Evolutionary conservation across 2,329 filamentous ascomycete genomes (phyloP).

Genomic region (Trichoderma breve): DNA sequence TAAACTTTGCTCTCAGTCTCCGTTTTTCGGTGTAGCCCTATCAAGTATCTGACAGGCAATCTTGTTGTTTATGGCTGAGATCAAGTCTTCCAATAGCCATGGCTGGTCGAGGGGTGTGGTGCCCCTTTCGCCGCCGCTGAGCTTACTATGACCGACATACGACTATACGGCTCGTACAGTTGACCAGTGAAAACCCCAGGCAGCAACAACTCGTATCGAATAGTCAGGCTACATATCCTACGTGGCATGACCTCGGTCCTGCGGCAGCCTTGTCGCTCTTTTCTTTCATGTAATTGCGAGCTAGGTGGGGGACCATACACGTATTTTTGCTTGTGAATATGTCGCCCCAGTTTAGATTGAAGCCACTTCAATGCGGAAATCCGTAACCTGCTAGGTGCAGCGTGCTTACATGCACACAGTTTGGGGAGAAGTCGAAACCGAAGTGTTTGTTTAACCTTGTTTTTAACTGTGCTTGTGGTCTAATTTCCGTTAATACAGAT

Average conservation of each 20-base stretch:
- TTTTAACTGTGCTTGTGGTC: not conserved
- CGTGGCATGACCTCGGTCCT: not conserved
- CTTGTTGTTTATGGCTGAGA: not conserved
- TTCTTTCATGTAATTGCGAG: not conserved
- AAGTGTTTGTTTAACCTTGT: not conserved
- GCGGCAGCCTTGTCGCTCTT: not conserved
- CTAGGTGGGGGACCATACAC: not conserved
- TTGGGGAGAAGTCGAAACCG: not conserved
- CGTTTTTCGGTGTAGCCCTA: not conserved
- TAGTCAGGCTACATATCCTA: not conserved
- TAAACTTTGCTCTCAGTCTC: not conserved
- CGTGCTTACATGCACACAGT: not conserved
- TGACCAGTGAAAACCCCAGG: not conserved
- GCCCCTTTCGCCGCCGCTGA: not conserved
- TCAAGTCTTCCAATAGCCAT: not conserved
- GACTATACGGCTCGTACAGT: not conserved
- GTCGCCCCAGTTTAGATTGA: not conserved
- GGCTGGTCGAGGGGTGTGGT: not conserved
- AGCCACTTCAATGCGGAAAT: not conserved
- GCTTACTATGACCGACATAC: not conserved
- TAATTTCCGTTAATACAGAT: not conserved
- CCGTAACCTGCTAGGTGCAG: not conserved
- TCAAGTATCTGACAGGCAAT: not conserved
- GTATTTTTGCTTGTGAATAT: not conserved
- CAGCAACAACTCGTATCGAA: not conserved